These are phyloP conservation scores for Pichia ethanolica DNA, from an alignment of 805 yeast species.

Conservation along the genomic window DNA sequence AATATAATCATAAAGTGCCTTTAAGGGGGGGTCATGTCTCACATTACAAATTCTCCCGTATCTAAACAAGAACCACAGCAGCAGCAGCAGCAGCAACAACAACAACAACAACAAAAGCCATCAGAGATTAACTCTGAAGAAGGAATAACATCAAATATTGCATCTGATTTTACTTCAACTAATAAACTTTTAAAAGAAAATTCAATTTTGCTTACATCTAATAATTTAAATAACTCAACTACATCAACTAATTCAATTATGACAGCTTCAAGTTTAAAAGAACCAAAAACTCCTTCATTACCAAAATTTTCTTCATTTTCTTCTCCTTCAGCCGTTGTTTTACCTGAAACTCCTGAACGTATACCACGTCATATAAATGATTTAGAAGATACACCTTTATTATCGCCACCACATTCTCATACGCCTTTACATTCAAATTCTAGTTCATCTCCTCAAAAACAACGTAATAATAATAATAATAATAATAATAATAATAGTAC, in stretches of 20 bases:
- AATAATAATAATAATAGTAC: conserved; percentile 13
- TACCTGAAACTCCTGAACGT: conserved; percentile 19
- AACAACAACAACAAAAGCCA: no score
- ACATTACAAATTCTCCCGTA: background rate
- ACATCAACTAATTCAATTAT: background rate
- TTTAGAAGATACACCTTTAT: conserved; percentile 26
- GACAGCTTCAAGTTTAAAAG: conserved; percentile 3
- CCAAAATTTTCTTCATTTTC: conserved; percentile 12
- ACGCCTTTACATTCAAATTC: background rate
- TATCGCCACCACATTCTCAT: conserved; percentile 25
- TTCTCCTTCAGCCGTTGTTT: conserved; percentile 24
- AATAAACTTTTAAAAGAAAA: no score
- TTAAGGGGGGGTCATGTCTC: no score
- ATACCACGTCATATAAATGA: conserved; percentile 9
- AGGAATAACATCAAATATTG: background rate
- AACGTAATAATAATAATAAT: conserved; percentile 16
- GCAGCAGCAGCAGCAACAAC: no score
- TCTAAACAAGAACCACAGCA: no score
- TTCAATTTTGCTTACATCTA: no score
- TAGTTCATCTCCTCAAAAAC: conserved; percentile 24
- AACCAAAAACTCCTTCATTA: conserved; percentile 24
- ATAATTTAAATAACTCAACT: no score
- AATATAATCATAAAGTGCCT: no score
- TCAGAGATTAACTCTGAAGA: no score
- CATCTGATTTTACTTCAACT: no score